A percentile compares a stretch with the other conserved stretches of the same genome.
These are phyloP conservation scores for Ustilago loliicola DNA, from an alignment of 1,284 basidiomycete genomes.

Conservation along the genomic window DNA sequence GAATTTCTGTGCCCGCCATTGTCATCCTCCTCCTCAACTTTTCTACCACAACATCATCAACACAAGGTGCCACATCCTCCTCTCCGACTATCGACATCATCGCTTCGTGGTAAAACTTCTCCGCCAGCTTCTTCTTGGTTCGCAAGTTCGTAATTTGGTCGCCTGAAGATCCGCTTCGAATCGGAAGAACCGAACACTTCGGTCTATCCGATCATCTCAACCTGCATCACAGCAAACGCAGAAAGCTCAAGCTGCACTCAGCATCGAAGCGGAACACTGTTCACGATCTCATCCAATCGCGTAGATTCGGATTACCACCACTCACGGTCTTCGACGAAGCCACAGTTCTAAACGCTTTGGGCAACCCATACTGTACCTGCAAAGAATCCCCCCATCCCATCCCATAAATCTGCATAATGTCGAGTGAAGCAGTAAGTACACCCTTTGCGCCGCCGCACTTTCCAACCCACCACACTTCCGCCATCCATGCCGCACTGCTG, in stretches of 20 bases:
- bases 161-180: not conserved
- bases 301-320: not conserved
- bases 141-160: too few relatives aligned
- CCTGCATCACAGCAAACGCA: not conserved
- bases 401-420: slow-evolving; percentile 18
- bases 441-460: not conserved
- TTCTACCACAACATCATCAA: not conserved
- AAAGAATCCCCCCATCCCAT: slow-evolving; percentile 1
- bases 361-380: not conserved
- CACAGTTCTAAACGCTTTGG: not conserved
- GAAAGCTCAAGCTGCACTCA: not conserved
- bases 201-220: not conserved
- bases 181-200: not conserved
- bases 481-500: not conserved
- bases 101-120: not conserved
- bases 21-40: not conserved
- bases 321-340: not conserved
- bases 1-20: not conserved
- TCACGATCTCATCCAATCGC: not conserved
- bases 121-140: not conserved
- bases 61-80: not conserved
- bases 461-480: not conserved
- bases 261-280: not conserved
- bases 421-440: slow-evolving; percentile 24
- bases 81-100: not conserved